phyloP scores from a whole-genome alignment of 2,329 filamentous ascomycete species.

The Epichloe festucae region DNA sequence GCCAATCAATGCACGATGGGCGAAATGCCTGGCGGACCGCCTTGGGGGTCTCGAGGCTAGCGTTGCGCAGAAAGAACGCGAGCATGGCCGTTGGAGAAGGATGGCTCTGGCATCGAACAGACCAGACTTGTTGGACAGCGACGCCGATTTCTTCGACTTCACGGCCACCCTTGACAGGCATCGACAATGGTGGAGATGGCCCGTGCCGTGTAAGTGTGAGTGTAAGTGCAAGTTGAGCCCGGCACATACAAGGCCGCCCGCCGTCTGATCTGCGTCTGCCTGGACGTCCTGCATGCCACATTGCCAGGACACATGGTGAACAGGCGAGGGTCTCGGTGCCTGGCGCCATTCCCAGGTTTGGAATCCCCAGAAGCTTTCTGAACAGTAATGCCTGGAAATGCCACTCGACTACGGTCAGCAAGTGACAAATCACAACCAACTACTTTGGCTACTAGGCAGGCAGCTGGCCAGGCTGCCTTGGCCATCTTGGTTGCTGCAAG shows the following conservation, averaged over 20 bases:
- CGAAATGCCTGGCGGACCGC: constrained; percentile 3
- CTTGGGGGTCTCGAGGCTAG: neutral
- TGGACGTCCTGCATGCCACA: neutral
- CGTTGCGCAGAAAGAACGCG: neutral
- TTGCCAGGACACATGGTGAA: neutral
- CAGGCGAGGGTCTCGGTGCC: neutral
- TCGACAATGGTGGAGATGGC: neutral
- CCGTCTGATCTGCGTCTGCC: neutral
- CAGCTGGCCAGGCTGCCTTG: neutral
- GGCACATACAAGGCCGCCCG: neutral
- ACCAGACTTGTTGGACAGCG: too few species aligned
- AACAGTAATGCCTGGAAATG: neutral
- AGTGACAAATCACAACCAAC: neutral
- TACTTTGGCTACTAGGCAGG: too few species aligned
- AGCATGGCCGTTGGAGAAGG: too few species aligned
- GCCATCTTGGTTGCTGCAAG: neutral
- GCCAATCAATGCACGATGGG: neutral
- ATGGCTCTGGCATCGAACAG: too few species aligned
- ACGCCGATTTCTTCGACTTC: neutral
- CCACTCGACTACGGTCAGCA: neutral
- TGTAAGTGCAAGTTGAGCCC: neutral
- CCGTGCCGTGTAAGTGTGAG: neutral
- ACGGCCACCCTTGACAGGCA: neutral
- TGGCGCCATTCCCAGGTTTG: neutral
- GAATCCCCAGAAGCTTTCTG: neutral